Evolutionary conservation across 176 grass and related monocot species (phyloP).

Genomic region (Tuctoria greenei): DNA sequence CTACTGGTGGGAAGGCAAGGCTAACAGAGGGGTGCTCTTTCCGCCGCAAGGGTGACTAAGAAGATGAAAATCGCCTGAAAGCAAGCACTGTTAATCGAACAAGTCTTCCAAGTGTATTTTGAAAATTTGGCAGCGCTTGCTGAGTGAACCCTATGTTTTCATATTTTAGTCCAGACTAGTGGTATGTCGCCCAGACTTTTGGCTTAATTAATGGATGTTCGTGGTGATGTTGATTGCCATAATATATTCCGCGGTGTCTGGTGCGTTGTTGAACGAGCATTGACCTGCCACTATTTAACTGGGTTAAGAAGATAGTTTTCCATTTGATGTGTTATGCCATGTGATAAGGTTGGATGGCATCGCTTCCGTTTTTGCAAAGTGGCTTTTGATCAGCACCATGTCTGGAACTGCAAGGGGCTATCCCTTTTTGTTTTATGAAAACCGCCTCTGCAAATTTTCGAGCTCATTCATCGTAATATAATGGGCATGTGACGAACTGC

Average conservation of each 20-base stretch:
- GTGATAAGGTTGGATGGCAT: neutral
- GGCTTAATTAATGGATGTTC: neutral
- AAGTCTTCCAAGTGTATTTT: slow-evolving; percentile 17
- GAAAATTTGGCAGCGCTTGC: slow-evolving; percentile 22
- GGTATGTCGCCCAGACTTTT: neutral
- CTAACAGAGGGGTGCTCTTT: slow-evolving; percentile 82
- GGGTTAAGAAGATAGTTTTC: neutral
- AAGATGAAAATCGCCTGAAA: neutral
- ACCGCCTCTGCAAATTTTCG: neutral
- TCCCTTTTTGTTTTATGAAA: neutral
- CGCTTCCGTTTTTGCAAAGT: neutral
- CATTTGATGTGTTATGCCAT: neutral
- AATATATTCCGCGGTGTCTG: neutral
- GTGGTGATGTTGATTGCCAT: neutral
- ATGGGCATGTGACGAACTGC: neutral
- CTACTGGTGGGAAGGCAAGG: slow-evolving; percentile 66
- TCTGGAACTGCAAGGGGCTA: neutral
- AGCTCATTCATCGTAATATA: neutral
- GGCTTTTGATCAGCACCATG: neutral
- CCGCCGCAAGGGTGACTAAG: slow-evolving; percentile 68
- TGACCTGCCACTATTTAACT: neutral
- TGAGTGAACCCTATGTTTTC: slow-evolving; percentile 28
- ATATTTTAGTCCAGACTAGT: slow-evolving; percentile 17
- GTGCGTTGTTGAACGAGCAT: neutral
- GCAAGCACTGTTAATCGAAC: neutral